Base-by-base conservation (phyloP, 148 eudicot species). In the Polygonum aviculare region DNA sequence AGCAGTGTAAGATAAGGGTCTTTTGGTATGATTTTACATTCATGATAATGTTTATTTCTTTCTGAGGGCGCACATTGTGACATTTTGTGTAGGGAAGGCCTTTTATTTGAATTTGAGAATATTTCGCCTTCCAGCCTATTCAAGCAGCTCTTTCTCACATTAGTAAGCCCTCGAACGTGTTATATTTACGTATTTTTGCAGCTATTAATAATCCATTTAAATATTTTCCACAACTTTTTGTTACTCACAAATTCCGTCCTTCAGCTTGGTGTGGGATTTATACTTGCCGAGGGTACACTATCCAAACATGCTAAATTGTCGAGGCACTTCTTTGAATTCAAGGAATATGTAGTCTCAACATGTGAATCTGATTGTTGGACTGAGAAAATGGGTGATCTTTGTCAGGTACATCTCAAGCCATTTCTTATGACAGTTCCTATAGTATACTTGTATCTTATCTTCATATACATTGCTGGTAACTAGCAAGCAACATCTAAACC, bases 191-290 rank as follows among this genome's bases (percentile, higher is more conserved):
- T 63, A 14, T 63, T 63, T 26, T 4, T 63, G 21, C 5, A 22
- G 22, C 36, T 63, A 22, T 1, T 63, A 1, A 8, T 63, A 3
- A 51, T 18, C 70, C 21, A 63, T 12, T 63, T 22, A 10, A 41
- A 41, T 6, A 44, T 44, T 7, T 44, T 44, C 6, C 47, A 10
- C 11, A 44, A 5, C 47, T 44, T 44, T 44, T 44, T 44, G 31
- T 6, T 11, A 35, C 35, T 35, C 15, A 69, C 72, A 9, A 69
- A 35, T 69, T 72, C 26, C 41, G 74, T 19, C 16, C 50, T 84
- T 76, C 91, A 94, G 98, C 88, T 94, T 75, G 88, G 98, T 77
- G 81, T 86, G 44, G 98, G 97, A 69, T 85, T 91, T 70, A 87
- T 89, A 54, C 81, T 83, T 84, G 97, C 93, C 48, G 98, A 94